These are phyloP conservation scores for Tricholoma flavovirens DNA, from an alignment of 768 basidiomycete species.

Conservation along the genomic window DNA sequence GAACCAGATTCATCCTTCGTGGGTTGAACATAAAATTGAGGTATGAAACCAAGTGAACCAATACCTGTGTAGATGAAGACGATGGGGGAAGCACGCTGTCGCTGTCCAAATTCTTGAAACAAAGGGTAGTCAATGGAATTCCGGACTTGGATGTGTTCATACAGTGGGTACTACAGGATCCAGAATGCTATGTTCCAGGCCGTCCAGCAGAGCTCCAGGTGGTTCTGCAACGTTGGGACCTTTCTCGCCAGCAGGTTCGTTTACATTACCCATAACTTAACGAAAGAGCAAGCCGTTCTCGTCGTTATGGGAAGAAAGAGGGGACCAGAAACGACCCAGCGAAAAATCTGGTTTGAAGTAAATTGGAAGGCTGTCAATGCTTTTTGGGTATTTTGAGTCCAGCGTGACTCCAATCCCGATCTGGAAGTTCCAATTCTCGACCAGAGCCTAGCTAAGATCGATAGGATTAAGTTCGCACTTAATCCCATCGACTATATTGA, in stretches of 20 bases:
- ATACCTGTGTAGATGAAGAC: not conserved
- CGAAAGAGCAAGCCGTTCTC: not conserved
- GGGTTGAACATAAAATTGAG: not conserved
- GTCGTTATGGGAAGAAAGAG: not conserved
- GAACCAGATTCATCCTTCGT: not conserved
- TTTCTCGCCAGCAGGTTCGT: not conserved
- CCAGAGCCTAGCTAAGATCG: not conserved
- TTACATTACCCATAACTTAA: not conserved
- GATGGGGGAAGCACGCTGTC: not conserved
- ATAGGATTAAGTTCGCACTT: no score
- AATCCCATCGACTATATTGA: no score
- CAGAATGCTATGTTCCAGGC: not conserved
- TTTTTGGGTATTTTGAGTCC: not conserved
- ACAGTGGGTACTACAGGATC: not conserved
- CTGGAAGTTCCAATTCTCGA: not conserved
- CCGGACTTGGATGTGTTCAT: not conserved
- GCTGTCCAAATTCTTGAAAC: not conserved
- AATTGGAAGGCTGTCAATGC: conserved; percentile 6
- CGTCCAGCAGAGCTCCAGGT: not conserved
- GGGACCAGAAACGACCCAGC: not conserved
- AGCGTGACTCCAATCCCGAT: not conserved
- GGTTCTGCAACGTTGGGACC: not conserved
- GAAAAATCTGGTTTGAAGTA: conserved; percentile 3
- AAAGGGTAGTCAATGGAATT: not conserved
- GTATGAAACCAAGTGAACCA: not conserved